A percentile compares a stretch with the other conserved stretches of the same genome.
These are phyloP conservation scores for Boletus insuetus DNA, from an alignment of 768 basidiomycete genomes.

Conservation along the genomic window DNA sequence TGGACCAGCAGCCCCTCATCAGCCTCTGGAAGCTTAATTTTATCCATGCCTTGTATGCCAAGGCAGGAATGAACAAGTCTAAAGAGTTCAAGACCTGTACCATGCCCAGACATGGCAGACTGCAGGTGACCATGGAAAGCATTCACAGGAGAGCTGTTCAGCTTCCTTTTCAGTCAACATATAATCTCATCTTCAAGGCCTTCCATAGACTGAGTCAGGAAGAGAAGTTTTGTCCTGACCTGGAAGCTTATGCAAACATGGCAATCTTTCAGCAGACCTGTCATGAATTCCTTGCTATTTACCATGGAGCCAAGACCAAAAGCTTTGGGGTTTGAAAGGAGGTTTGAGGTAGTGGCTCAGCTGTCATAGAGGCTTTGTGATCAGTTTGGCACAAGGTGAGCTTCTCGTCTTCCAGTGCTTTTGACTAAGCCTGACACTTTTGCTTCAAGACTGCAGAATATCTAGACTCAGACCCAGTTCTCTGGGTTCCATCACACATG, in stretches of 20 bases:
- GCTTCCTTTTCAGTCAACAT: neutral
- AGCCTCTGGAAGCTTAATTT: conserved; percentile 10
- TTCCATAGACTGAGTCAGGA: conserved; percentile 1
- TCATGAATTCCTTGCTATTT: neutral
- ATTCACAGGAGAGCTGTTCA: neutral
- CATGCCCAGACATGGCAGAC: conserved; percentile 6
- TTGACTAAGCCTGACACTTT: too few species aligned
- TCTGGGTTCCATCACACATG: conserved; percentile 1
- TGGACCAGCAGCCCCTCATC: neutral
- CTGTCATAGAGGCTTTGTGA: neutral
- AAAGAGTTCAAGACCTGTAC: conserved; percentile 6
- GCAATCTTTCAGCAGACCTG: neutral
- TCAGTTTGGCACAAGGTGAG: neutral
- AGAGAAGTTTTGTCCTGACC: conserved; percentile 3
- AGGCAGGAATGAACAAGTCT: conserved; percentile 8
- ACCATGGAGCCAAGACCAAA: neutral
- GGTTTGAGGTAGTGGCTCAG: neutral
- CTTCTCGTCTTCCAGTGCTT: neutral
- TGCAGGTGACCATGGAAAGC: neutral
- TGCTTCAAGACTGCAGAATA: conserved; percentile 1
- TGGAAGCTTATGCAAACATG: neutral
- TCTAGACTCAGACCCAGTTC: neutral
- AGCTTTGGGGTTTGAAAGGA: neutral
- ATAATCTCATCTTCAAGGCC: conserved; percentile 2
- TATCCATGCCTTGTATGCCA: conserved; percentile 2